Conservation (phyloP, 148 eudicot species). For the Chenopodium formosanum region DNA sequence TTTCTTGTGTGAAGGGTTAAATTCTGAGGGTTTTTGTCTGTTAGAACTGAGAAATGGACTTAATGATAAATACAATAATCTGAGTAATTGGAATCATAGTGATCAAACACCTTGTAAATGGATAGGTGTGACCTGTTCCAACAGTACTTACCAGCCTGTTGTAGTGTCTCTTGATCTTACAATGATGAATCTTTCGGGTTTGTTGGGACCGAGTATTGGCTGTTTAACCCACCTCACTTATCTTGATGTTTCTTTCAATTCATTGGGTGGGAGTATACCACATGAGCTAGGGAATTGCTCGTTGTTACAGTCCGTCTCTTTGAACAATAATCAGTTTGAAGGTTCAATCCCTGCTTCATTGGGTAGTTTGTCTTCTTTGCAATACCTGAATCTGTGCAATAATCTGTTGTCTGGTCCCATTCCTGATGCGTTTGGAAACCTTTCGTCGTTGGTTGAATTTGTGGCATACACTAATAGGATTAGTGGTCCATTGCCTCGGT, state of each 20-base stretch:
- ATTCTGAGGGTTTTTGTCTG: constrained; percentile 72
- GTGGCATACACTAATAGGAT: constrained; percentile 71
- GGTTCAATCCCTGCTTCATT: constrained; percentile 74
- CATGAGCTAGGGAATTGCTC: constrained; percentile 64
- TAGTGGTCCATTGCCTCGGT: constrained; percentile 61
- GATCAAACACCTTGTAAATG: constrained; percentile 82
- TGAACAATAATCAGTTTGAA: constrained; percentile 60
- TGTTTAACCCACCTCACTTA: constrained; percentile 41
- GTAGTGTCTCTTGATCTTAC: constrained; percentile 65
- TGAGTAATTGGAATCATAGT: constrained; percentile 57
- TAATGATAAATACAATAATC: constrained; percentile 41
- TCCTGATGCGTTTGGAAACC: constrained; percentile 76
- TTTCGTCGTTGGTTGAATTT: constrained; percentile 59
- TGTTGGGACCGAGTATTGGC: constrained; percentile 66
- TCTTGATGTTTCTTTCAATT: constrained; percentile 59
- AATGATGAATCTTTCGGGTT: constrained; percentile 69
- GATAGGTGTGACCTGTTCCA: constrained; percentile 74
- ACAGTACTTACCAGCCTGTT: constrained; percentile 25
- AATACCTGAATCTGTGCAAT: constrained; percentile 75
- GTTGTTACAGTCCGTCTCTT: constrained; percentile 42
- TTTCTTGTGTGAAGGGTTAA: constrained; percentile 53
- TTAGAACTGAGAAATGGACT: constrained; percentile 58
- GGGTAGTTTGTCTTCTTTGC: constrained; percentile 52
- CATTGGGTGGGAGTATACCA: constrained; percentile 58
- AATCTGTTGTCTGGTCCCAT: constrained; percentile 71